phyloP scores from a whole-genome alignment of 2,329 filamentous ascomycete species.

The Monosporascus sp. region DNA sequence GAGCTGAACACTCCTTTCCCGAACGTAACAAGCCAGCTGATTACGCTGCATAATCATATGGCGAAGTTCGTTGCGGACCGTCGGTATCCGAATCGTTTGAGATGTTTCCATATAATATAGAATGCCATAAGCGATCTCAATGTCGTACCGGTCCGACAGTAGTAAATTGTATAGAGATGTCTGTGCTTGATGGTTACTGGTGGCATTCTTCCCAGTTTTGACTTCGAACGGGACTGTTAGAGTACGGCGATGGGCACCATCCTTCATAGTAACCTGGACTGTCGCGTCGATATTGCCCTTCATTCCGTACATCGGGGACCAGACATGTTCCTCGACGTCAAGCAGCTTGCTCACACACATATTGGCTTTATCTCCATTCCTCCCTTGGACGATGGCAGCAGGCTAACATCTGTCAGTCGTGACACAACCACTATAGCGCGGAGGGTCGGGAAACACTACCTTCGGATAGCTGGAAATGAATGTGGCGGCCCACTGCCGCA shows the following conservation, averaged over 20 bases:
- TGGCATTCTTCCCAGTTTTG: slow-evolving; percentile 86
- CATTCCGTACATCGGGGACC: slow-evolving; percentile 95
- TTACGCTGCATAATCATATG: slow-evolving; percentile 98
- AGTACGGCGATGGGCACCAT: slow-evolving; percentile 59
- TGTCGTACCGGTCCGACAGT: slow-evolving; percentile 89
- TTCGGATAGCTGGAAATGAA: slow-evolving; percentile 71
- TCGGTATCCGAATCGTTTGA: slow-evolving; percentile 77
- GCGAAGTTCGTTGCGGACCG: slow-evolving; percentile 79
- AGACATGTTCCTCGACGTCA: slow-evolving; percentile 95
- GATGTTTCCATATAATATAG: slow-evolving; percentile 94
- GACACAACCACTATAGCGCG: slow-evolving; percentile 3
- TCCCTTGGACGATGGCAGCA: slow-evolving; percentile 71
- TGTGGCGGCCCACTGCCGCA: slow-evolving; percentile 75
- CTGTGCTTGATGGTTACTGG: slow-evolving; percentile 80
- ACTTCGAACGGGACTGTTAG: slow-evolving; percentile 90
- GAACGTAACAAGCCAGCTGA: slow-evolving; percentile 76
- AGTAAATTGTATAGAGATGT: slow-evolving; percentile 91
- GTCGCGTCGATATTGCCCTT: slow-evolving; percentile 98
- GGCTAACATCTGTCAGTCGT: slow-evolving; percentile 37
- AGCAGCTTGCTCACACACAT: slow-evolving; percentile 91
- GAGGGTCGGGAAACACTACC: slow-evolving; percentile 34
- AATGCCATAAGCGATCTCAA: slow-evolving; percentile 83
- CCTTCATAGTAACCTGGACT: slow-evolving; percentile 77
- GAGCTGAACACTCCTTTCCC: slow-evolving; percentile 71
- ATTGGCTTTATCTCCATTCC: slow-evolving; percentile 67